Base-by-base conservation (phyloP, 306 rosid genomes). In the Cucurbita maxima region DNA sequence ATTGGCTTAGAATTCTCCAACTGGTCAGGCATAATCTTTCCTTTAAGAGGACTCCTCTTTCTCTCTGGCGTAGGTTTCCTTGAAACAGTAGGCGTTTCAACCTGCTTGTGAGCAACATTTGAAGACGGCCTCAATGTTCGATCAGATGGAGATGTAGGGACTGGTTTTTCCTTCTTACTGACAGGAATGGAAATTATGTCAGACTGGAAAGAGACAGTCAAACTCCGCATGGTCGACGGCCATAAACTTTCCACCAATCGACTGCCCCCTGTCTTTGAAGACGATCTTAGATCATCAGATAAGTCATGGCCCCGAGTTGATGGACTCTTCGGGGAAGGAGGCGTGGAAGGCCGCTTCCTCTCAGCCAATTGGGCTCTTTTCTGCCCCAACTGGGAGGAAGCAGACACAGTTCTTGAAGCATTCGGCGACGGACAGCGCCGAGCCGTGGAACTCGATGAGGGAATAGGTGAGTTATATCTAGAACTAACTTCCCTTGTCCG, bases 171-270 rank as follows among this genome's bases (percentile, higher is more conserved):
- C 87, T 95, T 95, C 89, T 88, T 95, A 79, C 87, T 83, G 16
- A 87, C 91, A 36, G 97, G 97, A 78, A 91, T 82, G n/a, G 99
- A 95, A 81, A 91, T 84, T 72, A 86, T 15, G 78, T 91, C 99
- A 4, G 99, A 84, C 83, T 95, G 99, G 67, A 95, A 95, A 41
- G 99, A 95, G 76, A 95, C 99, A 6, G 91, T 95, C 91, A 95
- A 86, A 72, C 97, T 95, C 44, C 99, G 82, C 99, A 91, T 95
- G 20, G 97, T 95, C 75, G 99, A 89, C 47, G 99, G 99, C 99
- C 97, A 95, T 76, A 95, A 81, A 63, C 84, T 43, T 75, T 95
- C 99, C 0, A 82, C 83, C 71, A 77, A 10, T 40, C 92, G 84
- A 54, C 82, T 76, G 52, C 78, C 76, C 12, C 79, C 76, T 55